These are phyloP conservation scores for Sequoiadendron giganteum DNA, from an alignment of 75 land plant species.

Conservation along the genomic window DNA sequence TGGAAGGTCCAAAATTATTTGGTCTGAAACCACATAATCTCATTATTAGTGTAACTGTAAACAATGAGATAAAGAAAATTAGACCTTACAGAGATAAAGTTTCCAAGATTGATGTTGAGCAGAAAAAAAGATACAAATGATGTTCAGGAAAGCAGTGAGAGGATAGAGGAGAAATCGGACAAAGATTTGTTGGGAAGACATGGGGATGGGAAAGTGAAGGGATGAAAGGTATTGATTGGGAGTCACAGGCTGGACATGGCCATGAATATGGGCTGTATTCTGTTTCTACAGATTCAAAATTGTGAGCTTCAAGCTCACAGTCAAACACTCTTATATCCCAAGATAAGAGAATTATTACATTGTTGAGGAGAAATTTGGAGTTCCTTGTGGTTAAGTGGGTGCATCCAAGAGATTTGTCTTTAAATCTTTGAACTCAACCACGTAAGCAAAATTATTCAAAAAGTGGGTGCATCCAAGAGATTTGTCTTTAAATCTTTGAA, in stretches of 20 bases:
- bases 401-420: too few relatives aligned
- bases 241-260: neutral
- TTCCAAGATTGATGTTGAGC: neutral
- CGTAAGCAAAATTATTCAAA: too few relatives aligned
- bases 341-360: too few relatives aligned
- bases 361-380: too few relatives aligned
- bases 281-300: neutral
- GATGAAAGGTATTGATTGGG: neutral
- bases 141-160: neutral
- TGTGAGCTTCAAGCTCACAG: neutral
- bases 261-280: neutral
- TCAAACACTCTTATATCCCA: neutral
- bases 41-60: neutral
- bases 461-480: too few relatives aligned
- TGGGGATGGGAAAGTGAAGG: neutral
- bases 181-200: neutral
- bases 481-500: too few relatives aligned
- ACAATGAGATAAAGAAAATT: neutral
- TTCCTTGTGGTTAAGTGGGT: too few relatives aligned
- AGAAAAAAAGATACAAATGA: too few relatives aligned
- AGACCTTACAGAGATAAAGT: neutral
- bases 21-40: too few relatives aligned
- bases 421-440: too few relatives aligned
- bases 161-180: neutral
- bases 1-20: neutral